phyloP scores from a whole-genome alignment of 2,329 filamentous ascomycete genomes.

The Colletotrichum coccodes region DNA sequence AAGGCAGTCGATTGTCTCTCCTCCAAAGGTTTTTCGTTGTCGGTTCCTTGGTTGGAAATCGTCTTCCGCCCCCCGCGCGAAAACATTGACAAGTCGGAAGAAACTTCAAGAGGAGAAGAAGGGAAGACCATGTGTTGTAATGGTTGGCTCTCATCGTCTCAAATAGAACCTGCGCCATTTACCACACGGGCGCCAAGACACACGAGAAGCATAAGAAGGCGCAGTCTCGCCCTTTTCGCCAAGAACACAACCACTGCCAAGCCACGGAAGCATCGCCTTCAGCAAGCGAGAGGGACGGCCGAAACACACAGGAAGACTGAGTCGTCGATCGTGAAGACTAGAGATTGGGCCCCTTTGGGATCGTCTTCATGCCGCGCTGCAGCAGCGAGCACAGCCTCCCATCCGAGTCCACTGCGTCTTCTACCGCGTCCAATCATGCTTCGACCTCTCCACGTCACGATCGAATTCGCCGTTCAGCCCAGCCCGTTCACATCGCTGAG shows the following conservation, averaged over 20 bases:
- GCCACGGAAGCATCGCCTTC: background rate
- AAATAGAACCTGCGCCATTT: constrained; percentile 12
- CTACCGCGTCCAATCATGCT: background rate
- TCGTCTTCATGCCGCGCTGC: background rate
- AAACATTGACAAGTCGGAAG: background rate
- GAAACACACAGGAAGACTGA: background rate
- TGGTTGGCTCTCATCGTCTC: constrained; percentile 1
- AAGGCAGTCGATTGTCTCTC: background rate
- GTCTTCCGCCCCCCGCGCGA: background rate
- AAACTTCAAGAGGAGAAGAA: background rate
- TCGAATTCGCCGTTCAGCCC: background rate
- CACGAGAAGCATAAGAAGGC: constrained; percentile 19
- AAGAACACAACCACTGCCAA: constrained; percentile 18
- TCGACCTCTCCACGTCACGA: background rate
- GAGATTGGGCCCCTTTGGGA: background rate
- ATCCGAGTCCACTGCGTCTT: background rate
- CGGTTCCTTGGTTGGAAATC: background rate
- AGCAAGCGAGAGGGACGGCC: background rate
- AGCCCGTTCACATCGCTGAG: background rate
- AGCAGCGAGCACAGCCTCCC: background rate
- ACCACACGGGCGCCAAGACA: background rate
- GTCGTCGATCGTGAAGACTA: background rate
- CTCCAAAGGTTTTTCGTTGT: background rate
- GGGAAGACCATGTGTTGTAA: constrained; percentile 4
- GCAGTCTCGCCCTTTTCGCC: constrained; percentile 3